A percentile compares a stretch with the other conserved stretches of the same genome.
phyloP scores from a whole-genome alignment of 306 rosid species.

The Inga oerstediana region DNA sequence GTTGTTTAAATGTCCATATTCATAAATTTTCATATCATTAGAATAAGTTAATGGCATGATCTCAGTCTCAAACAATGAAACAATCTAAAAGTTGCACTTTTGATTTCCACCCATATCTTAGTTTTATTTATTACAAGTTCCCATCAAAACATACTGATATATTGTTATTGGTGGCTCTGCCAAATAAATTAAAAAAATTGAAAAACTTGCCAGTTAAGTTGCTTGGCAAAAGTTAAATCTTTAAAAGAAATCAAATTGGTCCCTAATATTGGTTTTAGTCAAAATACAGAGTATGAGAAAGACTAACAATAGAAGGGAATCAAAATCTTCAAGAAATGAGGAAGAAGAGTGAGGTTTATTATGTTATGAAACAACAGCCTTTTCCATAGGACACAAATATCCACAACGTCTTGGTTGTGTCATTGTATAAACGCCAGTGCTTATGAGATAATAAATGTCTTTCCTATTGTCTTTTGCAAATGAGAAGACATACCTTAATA shows the following conservation, averaged over 20 bases:
- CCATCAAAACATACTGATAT: not conserved
- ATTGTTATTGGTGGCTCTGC: not conserved
- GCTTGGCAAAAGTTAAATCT: not conserved
- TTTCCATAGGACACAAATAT: slow-evolving; percentile 27
- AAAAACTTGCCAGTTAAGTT: not conserved
- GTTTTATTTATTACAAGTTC: not conserved
- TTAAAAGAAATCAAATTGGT: not conserved
- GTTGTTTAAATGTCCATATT: too few species aligned
- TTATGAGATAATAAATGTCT: slow-evolving; percentile 32
- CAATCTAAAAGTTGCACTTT: not conserved
- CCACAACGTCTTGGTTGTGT: slow-evolving; percentile 40
- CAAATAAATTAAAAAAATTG: not conserved
- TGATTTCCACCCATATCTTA: not conserved
- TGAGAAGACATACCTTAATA: slow-evolving; percentile 34
- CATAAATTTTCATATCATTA: too few species aligned
- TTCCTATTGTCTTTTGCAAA: slow-evolving; percentile 42
- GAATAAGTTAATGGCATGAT: not conserved
- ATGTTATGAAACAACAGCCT: not conserved
- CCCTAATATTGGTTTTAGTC: not conserved
- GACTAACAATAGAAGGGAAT: not conserved
- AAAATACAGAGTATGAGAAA: not conserved
- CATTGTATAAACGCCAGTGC: slow-evolving; percentile 36
- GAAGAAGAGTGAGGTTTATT: slow-evolving; percentile 23
- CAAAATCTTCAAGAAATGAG: not conserved
- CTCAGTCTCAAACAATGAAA: not conserved